Evolutionary conservation across 192 early-diverging fungal genomes (phyloP).

Genomic region (Podila verticillata): DNA sequence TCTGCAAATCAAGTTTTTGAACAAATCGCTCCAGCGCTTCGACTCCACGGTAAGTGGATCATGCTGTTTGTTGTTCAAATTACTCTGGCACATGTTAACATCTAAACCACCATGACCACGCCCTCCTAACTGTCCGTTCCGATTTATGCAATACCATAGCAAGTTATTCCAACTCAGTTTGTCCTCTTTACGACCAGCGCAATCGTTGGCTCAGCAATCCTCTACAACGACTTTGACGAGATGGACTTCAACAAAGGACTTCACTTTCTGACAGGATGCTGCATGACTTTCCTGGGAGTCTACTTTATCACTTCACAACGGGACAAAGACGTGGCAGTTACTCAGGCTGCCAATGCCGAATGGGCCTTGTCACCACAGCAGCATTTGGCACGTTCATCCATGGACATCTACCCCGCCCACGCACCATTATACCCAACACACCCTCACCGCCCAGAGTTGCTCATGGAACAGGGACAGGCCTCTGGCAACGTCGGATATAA

Average conservation of each 20-base stretch:
- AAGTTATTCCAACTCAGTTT: constrained; percentile 83
- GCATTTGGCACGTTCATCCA: constrained; percentile 21
- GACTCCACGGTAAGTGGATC: constrained; percentile 63
- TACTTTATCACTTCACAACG: constrained; percentile 74
- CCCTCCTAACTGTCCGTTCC: neutral
- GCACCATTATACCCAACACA: constrained; percentile 13
- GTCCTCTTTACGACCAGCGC: constrained; percentile 77
- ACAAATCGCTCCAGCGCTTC: constrained; percentile 71
- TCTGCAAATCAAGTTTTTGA: constrained; percentile 71
- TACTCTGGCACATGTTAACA: neutral
- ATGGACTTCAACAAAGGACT: constrained; percentile 55
- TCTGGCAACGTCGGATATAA: constrained; percentile 1
- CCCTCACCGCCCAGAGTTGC: constrained; percentile 4
- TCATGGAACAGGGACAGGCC: constrained; percentile 25
- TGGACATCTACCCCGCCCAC: constrained; percentile 10
- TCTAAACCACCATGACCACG: neutral
- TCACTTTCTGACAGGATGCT: constrained; percentile 66
- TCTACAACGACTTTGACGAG: constrained; percentile 74
- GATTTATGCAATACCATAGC: constrained; percentile 15
- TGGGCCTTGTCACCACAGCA: constrained; percentile 24
- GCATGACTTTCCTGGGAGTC: constrained; percentile 72
- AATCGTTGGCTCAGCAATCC: constrained; percentile 72
- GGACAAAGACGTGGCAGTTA: constrained; percentile 15
- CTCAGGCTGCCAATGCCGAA: constrained; percentile 4
- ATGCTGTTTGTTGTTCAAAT: neutral